phyloP scores from a whole-genome alignment of 257 asterid genomes.

The Thymus quinquecostatus region DNA sequence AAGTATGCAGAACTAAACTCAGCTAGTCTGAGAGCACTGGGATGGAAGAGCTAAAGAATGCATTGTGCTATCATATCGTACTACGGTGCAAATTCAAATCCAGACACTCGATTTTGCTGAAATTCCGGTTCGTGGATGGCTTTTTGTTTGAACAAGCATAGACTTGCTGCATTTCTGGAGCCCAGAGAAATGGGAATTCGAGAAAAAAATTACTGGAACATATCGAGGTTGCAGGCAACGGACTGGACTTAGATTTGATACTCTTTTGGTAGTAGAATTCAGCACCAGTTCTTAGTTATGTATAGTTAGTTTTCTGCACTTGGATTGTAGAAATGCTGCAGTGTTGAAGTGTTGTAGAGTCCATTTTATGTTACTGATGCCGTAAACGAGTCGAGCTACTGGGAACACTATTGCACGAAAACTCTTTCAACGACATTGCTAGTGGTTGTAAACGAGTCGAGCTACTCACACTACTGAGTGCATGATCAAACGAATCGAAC shows the following conservation, averaged over 20 bases:
- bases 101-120: slow-evolving; percentile 16
- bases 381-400: background rate
- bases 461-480: too few relatives aligned
- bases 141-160: slow-evolving; percentile 5
- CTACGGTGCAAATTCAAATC: background rate
- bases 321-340: background rate
- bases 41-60: slow-evolving; percentile 54
- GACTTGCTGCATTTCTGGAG: slow-evolving; percentile 16
- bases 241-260: background rate
- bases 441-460: too few relatives aligned
- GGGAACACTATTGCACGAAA: too few relatives aligned
- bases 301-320: slow-evolving; percentile 20
- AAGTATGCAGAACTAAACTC: slow-evolving; percentile 65
- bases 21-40: slow-evolving; percentile 69
- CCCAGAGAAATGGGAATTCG: slow-evolving; percentile 18
- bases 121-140: background rate
- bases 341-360: background rate
- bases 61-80: background rate
- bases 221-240: background rate
- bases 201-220: background rate
- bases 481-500: background rate
- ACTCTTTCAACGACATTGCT: too few relatives aligned
- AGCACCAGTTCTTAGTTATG: background rate
- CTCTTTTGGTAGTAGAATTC: background rate
- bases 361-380: background rate